phyloP scores from a whole-genome alignment of 768 basidiomycete species.

The Fomitopsis serialis region DNA sequence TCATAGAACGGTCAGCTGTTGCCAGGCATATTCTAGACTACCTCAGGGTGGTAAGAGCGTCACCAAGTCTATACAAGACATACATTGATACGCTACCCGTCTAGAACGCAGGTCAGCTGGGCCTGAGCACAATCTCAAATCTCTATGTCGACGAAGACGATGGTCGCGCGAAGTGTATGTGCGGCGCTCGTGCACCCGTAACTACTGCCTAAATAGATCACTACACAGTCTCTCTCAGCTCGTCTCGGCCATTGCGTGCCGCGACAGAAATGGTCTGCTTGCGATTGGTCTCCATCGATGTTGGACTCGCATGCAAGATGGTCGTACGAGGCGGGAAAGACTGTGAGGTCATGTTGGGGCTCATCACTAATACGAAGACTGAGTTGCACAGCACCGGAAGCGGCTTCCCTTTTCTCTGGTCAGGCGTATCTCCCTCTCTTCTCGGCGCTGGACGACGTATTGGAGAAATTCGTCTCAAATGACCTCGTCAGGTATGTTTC shows the following conservation, averaged over 20 bases:
- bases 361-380: background rate
- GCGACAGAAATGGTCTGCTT: conserved; percentile 20
- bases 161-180: conserved; percentile 34
- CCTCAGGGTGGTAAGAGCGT: conserved; percentile 39
- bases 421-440: conserved; percentile 50
- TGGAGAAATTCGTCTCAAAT: conserved; percentile 48
- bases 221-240: conserved; percentile 28
- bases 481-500: conserved; percentile 53
- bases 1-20: conserved; percentile 45
- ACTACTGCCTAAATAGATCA: background rate
- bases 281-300: conserved; percentile 32
- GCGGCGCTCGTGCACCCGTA: conserved; percentile 2
- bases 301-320: conserved; percentile 37
- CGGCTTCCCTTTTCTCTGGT: conserved; percentile 46
- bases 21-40: conserved; percentile 44
- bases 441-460: conserved; percentile 44
- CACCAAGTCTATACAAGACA: background rate
- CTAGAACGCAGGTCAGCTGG: conserved; percentile 58
- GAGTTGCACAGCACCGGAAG: conserved; percentile 3
- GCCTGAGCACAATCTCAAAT: conserved; percentile 53
- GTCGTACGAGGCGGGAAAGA: background rate
- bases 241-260: conserved; percentile 22
- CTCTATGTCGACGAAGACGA: conserved; percentile 42
- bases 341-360: background rate
- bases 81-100: background rate